Evolutionary conservation across 2,329 filamentous ascomycete species (phyloP), one percentile per base, ranked within the genome.

Genomic region (Paraphaeosphaeria minitans): DNA sequence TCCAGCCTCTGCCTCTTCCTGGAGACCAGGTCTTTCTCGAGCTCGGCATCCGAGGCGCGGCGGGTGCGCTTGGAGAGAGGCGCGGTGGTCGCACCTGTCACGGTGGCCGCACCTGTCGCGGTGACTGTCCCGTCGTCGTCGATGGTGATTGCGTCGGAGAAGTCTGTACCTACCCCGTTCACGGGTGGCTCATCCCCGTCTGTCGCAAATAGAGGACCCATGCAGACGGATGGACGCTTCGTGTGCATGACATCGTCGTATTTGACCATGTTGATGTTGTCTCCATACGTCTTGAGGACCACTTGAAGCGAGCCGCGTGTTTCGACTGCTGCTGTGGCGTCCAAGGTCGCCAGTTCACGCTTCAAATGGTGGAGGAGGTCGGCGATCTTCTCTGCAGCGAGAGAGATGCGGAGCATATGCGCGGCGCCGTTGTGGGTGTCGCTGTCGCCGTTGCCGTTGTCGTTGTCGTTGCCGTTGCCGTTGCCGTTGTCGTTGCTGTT

Each of bases 291-390:
- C 21, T 45, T 33, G 57, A 64, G 27, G 13, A 59, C 41, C 21
- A 68, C 33, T 50, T 68, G 58, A 29, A 72, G 43, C 39, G 55
- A 58, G n/a, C 65, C 68, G 29, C 57, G 43, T 22, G 58, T 56
- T 33, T 49, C 53, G 42, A 64, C 63, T 5, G 41, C 2, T 46
- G 57, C 64, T 39, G 47, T 56, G 51, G 61, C 61, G 45, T 68
- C 59, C 55, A 63, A 62, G 22, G 60, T 14, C 39, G 66, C 57
- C 39, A 73, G 63, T 37, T 67, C 54, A 55, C 66, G 66, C 57
- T 67, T 66, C 55, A 73, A 64, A 59, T 66, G 58, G 58, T 65
- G 67, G 55, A 74, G 70, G 59, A 68, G 70, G 55, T 62, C 58
- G 37, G 64, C 60, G 35, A 69, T 66, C 49, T 35, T 66, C 29